phyloP scores from a whole-genome alignment of 495 filamentous ascomycete genomes.

The Neurospora hispaniola region DNA sequence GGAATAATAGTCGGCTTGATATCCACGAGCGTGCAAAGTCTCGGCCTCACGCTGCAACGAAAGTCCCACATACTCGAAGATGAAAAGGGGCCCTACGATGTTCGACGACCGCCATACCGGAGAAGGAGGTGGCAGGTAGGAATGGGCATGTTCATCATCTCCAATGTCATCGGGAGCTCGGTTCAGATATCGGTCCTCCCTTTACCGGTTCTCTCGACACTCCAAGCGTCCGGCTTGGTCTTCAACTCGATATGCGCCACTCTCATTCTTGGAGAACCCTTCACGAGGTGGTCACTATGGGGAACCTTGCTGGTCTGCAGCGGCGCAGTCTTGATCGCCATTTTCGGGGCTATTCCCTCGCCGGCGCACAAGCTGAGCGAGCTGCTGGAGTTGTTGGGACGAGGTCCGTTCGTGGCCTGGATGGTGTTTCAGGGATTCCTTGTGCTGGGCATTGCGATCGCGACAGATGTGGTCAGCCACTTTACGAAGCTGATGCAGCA shows the following conservation, averaged over 20 bases:
- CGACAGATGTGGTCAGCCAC: conserved; percentile 46
- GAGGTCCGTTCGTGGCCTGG: conserved; percentile 78
- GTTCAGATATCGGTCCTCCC: conserved; percentile 97
- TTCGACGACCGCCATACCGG: conserved; percentile 76
- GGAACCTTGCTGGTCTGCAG: conserved; percentile 80
- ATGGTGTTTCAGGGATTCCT: conserved; percentile 69
- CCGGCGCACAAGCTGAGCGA: conserved; percentile 82
- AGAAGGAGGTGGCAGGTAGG: conserved; percentile 95
- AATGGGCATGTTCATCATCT: conserved; percentile 92
- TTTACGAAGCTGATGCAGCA: conserved; percentile 40
- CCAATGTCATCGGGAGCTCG: conserved; percentile 87
- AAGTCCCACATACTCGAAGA: conserved; percentile 98
- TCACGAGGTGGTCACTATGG: conserved; percentile 80
- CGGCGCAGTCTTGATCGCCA: conserved; percentile 81
- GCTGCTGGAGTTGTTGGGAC: conserved; percentile 63
- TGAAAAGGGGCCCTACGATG: conserved; percentile 71
- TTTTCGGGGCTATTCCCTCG: conserved; percentile 91
- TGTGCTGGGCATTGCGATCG: conserved; percentile 54
- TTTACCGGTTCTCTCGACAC: conserved; percentile 84
- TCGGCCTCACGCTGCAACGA: conserved; percentile 94
- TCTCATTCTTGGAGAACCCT: conserved; percentile 85
- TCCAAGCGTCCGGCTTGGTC: conserved; percentile 92
- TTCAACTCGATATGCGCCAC: conserved; percentile 98
- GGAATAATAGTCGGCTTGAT: conserved; percentile 87
- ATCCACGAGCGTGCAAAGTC: conserved; percentile 85